Conservation (phyloP, 805 yeast genomes). For the Lipomyces yamanashiensis region DNA sequence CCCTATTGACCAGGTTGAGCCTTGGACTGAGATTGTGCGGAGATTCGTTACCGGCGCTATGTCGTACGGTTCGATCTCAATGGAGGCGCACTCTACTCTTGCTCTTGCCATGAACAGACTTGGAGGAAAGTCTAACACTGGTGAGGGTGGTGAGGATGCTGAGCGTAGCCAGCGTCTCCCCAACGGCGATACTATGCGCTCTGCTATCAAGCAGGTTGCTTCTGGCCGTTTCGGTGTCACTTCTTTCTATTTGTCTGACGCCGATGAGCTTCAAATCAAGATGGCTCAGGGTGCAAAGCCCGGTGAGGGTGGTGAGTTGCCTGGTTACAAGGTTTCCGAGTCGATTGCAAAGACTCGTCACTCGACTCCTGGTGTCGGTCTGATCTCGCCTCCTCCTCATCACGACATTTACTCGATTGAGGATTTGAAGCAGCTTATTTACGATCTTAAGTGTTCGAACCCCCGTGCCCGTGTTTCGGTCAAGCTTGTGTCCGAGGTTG, state of each 20-base stretch:
- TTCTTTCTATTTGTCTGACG: slow-evolving; percentile 89
- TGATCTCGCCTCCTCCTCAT: slow-evolving; percentile 98
- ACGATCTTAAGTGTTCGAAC: slow-evolving; percentile 94
- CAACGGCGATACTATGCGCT: slow-evolving; percentile 97
- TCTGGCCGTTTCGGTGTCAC: slow-evolving; percentile 99
- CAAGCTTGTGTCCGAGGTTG: slow-evolving; percentile 95
- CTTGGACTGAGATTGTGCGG: slow-evolving; percentile 98
- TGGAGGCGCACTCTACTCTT: slow-evolving; percentile 97
- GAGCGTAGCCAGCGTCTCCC: slow-evolving; percentile 79
- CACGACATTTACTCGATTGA: slow-evolving; percentile 98
- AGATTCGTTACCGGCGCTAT: slow-evolving; percentile 99
- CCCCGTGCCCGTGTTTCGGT: slow-evolving; percentile 98
- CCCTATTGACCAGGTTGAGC: slow-evolving; percentile 97
- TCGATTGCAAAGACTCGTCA: slow-evolving; percentile 94
- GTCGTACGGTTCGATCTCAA: slow-evolving; percentile 98
- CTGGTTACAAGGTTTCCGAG: slow-evolving; percentile 88
- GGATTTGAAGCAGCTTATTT: slow-evolving; percentile 93
- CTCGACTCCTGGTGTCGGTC: slow-evolving; percentile 95
- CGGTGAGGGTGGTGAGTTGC: slow-evolving; percentile 99
- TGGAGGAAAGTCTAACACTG: slow-evolving; percentile 97
- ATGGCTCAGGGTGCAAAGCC: slow-evolving; percentile 99
- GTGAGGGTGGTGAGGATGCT: slow-evolving; percentile 99
- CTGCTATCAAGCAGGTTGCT: slow-evolving; percentile 98
- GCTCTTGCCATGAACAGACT: slow-evolving; percentile 98
- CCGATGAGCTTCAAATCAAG: slow-evolving; percentile 96